Evolutionary conservation across 2,329 filamentous ascomycete genomes (phyloP).

Genomic region (Ascochyta viciae-villosae): DNA sequence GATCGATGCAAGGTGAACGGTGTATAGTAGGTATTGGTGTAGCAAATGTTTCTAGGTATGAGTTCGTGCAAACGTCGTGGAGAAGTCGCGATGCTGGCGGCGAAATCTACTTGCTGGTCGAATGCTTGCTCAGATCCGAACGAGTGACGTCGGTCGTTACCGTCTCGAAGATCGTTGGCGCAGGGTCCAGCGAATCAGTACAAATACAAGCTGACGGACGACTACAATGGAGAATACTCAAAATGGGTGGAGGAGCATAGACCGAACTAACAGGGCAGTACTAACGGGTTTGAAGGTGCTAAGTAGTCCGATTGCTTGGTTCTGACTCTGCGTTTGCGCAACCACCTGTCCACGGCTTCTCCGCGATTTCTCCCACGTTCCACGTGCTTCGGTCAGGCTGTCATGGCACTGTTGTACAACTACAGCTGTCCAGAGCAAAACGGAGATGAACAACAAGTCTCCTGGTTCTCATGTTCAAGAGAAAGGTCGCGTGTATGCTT

Average conservation of each 20-base stretch:
- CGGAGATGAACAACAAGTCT: background rate
- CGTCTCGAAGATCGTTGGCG: constrained; percentile 21
- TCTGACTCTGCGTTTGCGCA: constrained; percentile 34
- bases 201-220: constrained; percentile 15
- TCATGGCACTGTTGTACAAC: background rate
- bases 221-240: background rate
- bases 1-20: constrained; percentile 5
- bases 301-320: background rate
- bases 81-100: constrained; percentile 24
- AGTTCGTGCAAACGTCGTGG: background rate
- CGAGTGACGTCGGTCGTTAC: constrained; percentile 38
- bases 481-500: background rate
- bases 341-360: constrained; percentile 12
- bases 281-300: background rate
- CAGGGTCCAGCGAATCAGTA: constrained; percentile 31
- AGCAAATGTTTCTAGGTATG: background rate
- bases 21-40: background rate
- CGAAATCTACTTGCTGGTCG: constrained; percentile 27
- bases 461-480: background rate
- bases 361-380: constrained; percentile 31
- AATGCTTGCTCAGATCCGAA: constrained; percentile 20
- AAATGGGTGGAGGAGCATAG: background rate
- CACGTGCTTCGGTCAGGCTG: constrained; percentile 30
- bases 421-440: background rate
- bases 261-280: background rate